Conservation (phyloP, 1,284 basidiomycete genomes). For the Microbotryum violaceum region DNA sequence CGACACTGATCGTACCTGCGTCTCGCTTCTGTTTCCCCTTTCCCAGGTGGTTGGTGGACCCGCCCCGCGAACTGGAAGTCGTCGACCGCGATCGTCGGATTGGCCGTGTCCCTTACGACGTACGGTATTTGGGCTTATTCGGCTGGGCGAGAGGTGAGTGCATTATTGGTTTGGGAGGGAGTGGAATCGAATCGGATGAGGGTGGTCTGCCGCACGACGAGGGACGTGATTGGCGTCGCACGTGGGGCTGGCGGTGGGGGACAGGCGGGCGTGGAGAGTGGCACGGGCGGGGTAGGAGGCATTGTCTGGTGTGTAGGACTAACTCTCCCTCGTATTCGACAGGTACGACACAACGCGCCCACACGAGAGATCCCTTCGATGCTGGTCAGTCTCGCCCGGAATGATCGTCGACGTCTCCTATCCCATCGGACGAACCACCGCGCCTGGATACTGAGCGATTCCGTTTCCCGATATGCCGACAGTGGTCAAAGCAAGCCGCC, state of each 20-base stretch:
- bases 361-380: constrained; percentile 46
- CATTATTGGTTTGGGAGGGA: no score
- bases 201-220: constrained; percentile 4
- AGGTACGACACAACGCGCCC: constrained; percentile 44
- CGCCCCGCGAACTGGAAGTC: constrained; percentile 49
- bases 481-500: constrained; percentile 35
- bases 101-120: constrained; percentile 45
- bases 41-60: constrained; percentile 51
- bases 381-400: constrained; percentile 34
- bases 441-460: background rate
- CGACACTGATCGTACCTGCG: background rate
- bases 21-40: background rate
- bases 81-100: constrained; percentile 47
- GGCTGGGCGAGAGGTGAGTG: constrained; percentile 48
- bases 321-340: background rate
- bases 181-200: background rate
- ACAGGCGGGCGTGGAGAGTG: background rate
- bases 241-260: no score
- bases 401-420: background rate
- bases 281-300: background rate
- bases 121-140: constrained; percentile 48
- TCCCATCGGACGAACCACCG: background rate
- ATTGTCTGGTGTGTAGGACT: background rate
- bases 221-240: no score
- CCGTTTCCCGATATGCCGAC: background rate